Evolutionary conservation across 2,329 filamentous ascomycete species (phyloP).

Genomic region (Aspergillus clavatus): DNA sequence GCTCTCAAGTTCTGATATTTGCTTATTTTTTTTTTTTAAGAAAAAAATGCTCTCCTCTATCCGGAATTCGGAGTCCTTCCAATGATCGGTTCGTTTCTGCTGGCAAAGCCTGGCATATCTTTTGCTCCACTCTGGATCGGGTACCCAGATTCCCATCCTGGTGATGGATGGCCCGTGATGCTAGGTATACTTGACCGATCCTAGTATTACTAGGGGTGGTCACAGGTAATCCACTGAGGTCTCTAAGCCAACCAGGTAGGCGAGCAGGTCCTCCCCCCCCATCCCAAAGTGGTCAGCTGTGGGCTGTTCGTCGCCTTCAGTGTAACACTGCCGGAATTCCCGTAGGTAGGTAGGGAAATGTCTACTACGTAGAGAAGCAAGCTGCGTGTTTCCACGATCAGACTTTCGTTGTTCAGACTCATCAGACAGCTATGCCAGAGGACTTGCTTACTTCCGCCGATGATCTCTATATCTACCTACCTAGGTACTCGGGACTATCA

Average conservation of each 20-base stretch:
- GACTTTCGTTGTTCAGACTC: background rate
- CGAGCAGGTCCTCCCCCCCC: background rate
- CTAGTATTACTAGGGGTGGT: background rate
- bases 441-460: background rate
- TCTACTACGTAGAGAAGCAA: too few species aligned
- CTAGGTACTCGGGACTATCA: too few species aligned
- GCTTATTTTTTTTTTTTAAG: too few species aligned
- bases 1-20: background rate
- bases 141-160: conserved; percentile 4
- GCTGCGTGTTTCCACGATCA: background rate
- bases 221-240: background rate
- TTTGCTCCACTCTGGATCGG: conserved; percentile 3
- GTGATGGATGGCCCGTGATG: too few species aligned
- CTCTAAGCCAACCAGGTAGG: background rate
- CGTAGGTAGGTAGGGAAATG: too few species aligned
- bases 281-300: background rate
- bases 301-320: background rate
- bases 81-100: conserved; percentile 1
- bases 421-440: background rate
- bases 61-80: background rate
- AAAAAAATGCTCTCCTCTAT: background rate
- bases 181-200: background rate
- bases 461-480: background rate
- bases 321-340: background rate
- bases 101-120: background rate